Base-by-base conservation (phyloP, 495 filamentous ascomycete genomes). In the Apodospora peruviana region DNA sequence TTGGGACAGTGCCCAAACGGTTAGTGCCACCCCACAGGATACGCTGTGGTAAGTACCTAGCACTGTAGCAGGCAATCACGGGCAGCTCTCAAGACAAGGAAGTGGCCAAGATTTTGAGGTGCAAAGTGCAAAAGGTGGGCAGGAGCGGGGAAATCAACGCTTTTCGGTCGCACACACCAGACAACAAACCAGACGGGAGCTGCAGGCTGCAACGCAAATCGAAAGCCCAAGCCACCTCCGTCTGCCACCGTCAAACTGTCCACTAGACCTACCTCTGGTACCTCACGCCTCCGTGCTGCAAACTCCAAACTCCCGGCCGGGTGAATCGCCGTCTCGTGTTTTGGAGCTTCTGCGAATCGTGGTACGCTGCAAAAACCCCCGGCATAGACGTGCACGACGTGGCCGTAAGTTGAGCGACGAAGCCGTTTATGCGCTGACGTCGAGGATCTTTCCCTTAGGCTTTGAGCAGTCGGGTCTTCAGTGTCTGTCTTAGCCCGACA, bases 401-500 rank as follows among this genome's bases (percentile, higher is more conserved):
- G 32, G 45, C 23, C 18, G 38, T 24, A 23, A 21, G 35, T 27
- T 3, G 19, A n/a, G 18, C 48, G 49, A 44, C 20, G 9, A 43
- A 20, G 48, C 56, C n/a, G 39, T 64, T 67, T 53, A 67, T 67
- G 68, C 66, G 63, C 68, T 72, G 69, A 69, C 67, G 65, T 72
- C 61, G 67, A 55, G 52, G 47, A 58, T 55, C 50, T 40, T 37
- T 43, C 14, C 12, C 2, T 16, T 17, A 20, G 37, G 9, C 18
- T 40, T 17, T 17, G 10, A 18, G 9, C 14, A 17, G 18, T 40
- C 9, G 37, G 18, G n/a, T 2, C 37, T n/a, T 10, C 37, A 40
- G 37, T 8, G 14, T 16, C 37, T 14, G 37, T 18, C n/a, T 9
- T 16, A 17, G 14, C 9, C 9, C 18, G 41, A 14, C 46, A 29